Base-by-base conservation (phyloP, 1,139 yeast species). In the Geotrichum candidum region DNA sequence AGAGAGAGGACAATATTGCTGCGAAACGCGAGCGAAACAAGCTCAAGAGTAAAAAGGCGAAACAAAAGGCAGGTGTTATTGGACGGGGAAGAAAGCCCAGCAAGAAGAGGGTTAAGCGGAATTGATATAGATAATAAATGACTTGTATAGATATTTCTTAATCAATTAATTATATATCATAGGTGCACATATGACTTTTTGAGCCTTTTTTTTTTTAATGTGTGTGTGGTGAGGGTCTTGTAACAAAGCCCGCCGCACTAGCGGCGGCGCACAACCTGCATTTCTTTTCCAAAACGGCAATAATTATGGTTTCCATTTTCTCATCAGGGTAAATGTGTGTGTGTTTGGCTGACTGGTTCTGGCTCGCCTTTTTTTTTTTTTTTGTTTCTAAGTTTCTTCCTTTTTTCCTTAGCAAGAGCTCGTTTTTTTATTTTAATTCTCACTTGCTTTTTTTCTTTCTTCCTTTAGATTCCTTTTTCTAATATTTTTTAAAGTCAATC, bases 1-100 rank as follows among this genome's bases (percentile, higher is more conserved):
- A 92, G 79, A 84, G 96, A 75, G 95, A 89, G 70, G 96, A 89
- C 69, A 88, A 88, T 70, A 79, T 87, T 74, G 84, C 84, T 72
- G 81, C 87, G 53, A 83, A 92, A 76, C 84, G 81, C 71, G 91
- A 86, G 51, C 86, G 87, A 72, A 88, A 85, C 74, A 92, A 92
- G 60, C 83, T 84, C 67, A 83, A 84, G 73, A 68, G 67, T 53
- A 66, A 68, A 63, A 68, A 68, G 63, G 65, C 64, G 10, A 74
- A 67, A 75, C 78, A 69, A 72, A 71, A 82, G 70, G 81, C 82
- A 4, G 83, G 83, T 1, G 80, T 80, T 65, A 54, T 54, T 27
- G 29, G 38, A 82, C 79, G 70, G 82, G 82, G 57, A 25, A 35
- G 33, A 22, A 46, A 46, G 23, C 27, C 29, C 7, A 27, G 15